These are phyloP conservation scores for Neocatenulostroma microsporum DNA, from an alignment of 2,329 filamentous ascomycete genomes.

Conservation along the genomic window DNA sequence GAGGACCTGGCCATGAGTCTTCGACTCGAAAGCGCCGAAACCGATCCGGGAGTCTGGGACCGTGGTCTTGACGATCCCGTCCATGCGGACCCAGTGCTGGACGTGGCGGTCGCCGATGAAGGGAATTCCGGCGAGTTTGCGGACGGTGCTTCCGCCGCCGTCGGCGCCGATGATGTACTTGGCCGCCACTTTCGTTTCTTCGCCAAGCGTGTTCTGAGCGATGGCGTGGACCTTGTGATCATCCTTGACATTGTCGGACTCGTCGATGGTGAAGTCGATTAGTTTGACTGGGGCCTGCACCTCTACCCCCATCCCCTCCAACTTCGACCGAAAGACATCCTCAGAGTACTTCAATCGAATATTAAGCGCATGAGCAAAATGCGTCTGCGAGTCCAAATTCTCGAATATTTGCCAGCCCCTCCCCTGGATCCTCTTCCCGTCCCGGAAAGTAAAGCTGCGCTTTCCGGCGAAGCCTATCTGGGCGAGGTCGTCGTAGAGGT, in stretches of 20 bases:
- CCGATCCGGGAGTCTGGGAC: slow-evolving; percentile 41
- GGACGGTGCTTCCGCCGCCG: slow-evolving; percentile 44
- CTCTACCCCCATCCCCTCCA: slow-evolving; percentile 30
- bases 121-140: slow-evolving; percentile 39
- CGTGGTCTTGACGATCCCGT: slow-evolving; percentile 44
- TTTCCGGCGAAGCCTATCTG: slow-evolving; percentile 47
- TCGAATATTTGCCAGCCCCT: neutral
- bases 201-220: slow-evolving; percentile 12
- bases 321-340: slow-evolving; percentile 41
- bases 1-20: slow-evolving; percentile 48
- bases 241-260: slow-evolving; percentile 14
- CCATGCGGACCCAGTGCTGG: slow-evolving; percentile 49
- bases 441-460: slow-evolving; percentile 42
- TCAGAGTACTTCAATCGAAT: slow-evolving; percentile 51
- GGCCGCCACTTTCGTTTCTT: slow-evolving; percentile 27
- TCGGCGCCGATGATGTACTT: slow-evolving; percentile 48
- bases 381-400: slow-evolving; percentile 35
- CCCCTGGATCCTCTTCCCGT: slow-evolving; percentile 38
- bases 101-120: slow-evolving; percentile 45
- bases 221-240: neutral
- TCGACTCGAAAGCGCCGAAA: slow-evolving; percentile 45
- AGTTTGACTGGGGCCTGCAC: slow-evolving; percentile 34
- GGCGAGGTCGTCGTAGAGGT: slow-evolving; percentile 42
- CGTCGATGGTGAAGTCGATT: slow-evolving; percentile 21
- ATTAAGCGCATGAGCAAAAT: slow-evolving; percentile 47